phyloP scores from a whole-genome alignment of 768 basidiomycete species.

The Phaffia tasmanica region DNA sequence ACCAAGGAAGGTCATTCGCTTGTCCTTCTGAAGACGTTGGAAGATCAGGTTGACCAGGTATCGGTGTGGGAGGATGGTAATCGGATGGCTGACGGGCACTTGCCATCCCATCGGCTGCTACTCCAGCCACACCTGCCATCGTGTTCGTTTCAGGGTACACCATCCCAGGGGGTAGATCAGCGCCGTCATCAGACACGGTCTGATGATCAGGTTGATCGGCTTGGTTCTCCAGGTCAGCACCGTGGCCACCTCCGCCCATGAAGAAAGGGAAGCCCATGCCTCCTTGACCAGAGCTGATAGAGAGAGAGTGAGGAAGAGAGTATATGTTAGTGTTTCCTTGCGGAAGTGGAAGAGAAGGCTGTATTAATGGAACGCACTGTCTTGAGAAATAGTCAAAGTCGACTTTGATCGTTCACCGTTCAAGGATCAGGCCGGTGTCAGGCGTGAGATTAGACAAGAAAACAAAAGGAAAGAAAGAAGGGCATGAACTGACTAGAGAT shows the following conservation, averaged over 20 bases:
- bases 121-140: no score
- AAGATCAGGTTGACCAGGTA: no score
- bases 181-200: not conserved
- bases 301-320: constrained; percentile 50
- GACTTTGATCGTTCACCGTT: not conserved
- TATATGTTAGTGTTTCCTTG: constrained; percentile 70
- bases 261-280: constrained; percentile 18
- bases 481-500: constrained; percentile 15
- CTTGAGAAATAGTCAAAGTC: constrained; percentile 27
- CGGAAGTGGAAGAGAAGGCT: constrained; percentile 79
- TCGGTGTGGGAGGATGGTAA: no score
- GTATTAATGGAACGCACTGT: constrained; percentile 46
- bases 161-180: constrained; percentile 15
- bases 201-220: not conserved
- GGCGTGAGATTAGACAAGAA: not conserved
- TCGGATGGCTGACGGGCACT: no score
- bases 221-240: not conserved
- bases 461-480: not conserved
- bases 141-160: no score
- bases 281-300: constrained; percentile 11
- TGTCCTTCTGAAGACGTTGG: no score
- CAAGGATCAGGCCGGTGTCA: not conserved
- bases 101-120: no score
- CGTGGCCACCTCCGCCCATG: constrained; percentile 20
- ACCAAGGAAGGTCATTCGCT: no score